phyloP scores from a whole-genome alignment of 176 grass and related monocot species.

The Puya raimondii region DNA sequence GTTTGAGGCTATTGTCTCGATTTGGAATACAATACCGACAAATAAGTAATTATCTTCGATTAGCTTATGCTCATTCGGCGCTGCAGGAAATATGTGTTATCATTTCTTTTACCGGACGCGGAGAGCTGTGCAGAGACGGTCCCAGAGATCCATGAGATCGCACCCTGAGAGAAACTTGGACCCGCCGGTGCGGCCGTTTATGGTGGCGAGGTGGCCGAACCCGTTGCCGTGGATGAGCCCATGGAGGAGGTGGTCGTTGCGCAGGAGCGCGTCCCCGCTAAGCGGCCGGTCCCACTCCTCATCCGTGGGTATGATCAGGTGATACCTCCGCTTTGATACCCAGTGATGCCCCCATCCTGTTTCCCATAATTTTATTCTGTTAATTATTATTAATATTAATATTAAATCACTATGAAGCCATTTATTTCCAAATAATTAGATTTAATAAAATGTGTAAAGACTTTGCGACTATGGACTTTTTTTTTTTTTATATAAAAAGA shows the following conservation, averaged over 20 bases:
- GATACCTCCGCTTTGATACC: slow-evolving; percentile 83
- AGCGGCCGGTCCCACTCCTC: slow-evolving; percentile 44
- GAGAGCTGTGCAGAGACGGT: slow-evolving; percentile 75
- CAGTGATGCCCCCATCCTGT: slow-evolving; percentile 81
- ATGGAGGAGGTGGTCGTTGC: slow-evolving; percentile 63
- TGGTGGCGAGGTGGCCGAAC: slow-evolving; percentile 70
- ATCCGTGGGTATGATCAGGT: slow-evolving; percentile 64
- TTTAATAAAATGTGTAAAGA: background rate
- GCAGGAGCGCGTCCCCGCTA: slow-evolving; percentile 30
- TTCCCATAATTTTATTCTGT: background rate
- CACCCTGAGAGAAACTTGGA: slow-evolving; percentile 41
- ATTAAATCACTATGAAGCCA: background rate
- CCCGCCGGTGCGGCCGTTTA: slow-evolving; percentile 41
- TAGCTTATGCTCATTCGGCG: background rate
- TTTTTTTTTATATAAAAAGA: too few species aligned
- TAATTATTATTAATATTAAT: background rate
- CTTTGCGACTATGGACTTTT: too few species aligned
- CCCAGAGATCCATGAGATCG: slow-evolving; percentile 85
- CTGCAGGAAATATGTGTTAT: too few species aligned
- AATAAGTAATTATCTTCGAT: background rate
- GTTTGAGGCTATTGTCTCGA: too few species aligned
- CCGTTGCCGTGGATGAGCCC: slow-evolving; percentile 81
- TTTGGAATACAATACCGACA: background rate
- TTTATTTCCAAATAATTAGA: slow-evolving; percentile 29
- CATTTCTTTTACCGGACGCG: slow-evolving; percentile 39